phyloP scores from a whole-genome alignment of 2,329 filamentous ascomycete genomes.

The Apiospora marii region DNA sequence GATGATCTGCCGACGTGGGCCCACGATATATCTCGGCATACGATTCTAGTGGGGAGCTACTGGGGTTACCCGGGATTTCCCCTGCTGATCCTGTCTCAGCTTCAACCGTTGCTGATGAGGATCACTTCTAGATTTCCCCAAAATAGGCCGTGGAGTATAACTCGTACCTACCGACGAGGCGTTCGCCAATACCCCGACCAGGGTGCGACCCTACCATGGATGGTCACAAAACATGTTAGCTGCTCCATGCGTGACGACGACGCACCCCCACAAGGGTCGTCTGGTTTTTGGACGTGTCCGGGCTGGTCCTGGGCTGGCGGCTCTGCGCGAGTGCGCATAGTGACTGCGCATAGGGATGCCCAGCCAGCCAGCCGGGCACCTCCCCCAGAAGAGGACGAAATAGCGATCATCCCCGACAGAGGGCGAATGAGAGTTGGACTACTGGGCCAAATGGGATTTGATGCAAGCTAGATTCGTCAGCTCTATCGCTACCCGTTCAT shows the following conservation, averaged over 20 bases:
- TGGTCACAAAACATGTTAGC: conserved; percentile 15
- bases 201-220: not conserved
- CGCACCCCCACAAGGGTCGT: not conserved
- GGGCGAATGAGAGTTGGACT: not conserved
- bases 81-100: conserved; percentile 17
- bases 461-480: conserved; percentile 3
- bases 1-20: conserved; percentile 5
- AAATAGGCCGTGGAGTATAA: not conserved
- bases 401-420: conserved; percentile 10
- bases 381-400: not conserved
- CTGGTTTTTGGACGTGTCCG: not conserved
- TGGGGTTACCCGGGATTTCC: not conserved
- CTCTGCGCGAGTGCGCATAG: not conserved
- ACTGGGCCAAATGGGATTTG: not conserved
- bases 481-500: not conserved
- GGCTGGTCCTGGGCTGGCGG: not conserved
- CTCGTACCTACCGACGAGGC: not conserved
- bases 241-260: conserved; percentile 17
- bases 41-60: not conserved
- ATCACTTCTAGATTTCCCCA: conserved; percentile 21
- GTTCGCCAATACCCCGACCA: not conserved
- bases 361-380: not conserved
- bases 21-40: conserved; percentile 15
- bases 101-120: conserved; percentile 12
- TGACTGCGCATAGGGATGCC: not conserved